A percentile compares a stretch with the other conserved stretches of the same genome.
Evolutionary conservation across 495 filamentous ascomycete species (phyloP).

Genomic region (Podospora appendiculata): DNA sequence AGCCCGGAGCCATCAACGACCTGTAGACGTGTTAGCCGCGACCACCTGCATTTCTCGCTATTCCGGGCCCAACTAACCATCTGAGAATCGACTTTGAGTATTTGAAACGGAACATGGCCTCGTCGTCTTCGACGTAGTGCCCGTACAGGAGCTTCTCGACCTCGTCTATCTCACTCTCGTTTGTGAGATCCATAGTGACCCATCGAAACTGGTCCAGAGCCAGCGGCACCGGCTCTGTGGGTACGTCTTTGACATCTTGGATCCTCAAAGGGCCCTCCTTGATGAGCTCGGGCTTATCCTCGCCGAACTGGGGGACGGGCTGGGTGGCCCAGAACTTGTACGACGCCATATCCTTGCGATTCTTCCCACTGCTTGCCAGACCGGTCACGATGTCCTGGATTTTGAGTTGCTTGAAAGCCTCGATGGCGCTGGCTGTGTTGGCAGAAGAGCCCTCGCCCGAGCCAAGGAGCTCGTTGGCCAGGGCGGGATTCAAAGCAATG

Average conservation of each 20-base stretch:
- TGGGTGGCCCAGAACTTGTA: constrained; percentile 99
- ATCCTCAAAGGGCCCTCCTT: constrained; percentile 49
- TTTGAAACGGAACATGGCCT: constrained; percentile 94
- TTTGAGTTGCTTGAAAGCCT: constrained; percentile 63
- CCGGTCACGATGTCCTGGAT: constrained; percentile 79
- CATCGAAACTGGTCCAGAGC: constrained; percentile 77
- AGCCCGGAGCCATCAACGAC: constrained; percentile 92
- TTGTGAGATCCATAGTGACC: constrained; percentile 79
- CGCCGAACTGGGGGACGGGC: constrained; percentile 78
- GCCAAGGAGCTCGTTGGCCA: constrained; percentile 45
- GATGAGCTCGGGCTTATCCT: constrained; percentile 30
- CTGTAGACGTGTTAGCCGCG: constrained; percentile 35
- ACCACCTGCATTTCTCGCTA: neutral
- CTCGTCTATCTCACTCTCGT: constrained; percentile 56
- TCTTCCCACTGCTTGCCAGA: constrained; percentile 66
- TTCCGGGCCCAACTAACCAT: constrained; percentile 50
- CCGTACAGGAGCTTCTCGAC: constrained; percentile 81
- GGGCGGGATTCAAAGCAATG: constrained; percentile 52
- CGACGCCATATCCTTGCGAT: constrained; percentile 87
- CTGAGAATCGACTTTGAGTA: constrained; percentile 83
- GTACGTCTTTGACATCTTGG: constrained; percentile 67
- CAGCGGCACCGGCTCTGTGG: constrained; percentile 58
- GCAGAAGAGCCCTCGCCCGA: constrained; percentile 16
- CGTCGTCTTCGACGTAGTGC: constrained; percentile 94
- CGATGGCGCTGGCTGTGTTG: constrained; percentile 31